Percentiles rank a stretch among this genome's conserved stretches.
phyloP scores from a whole-genome alignment of 495 filamentous ascomycete genomes.

The Neurospora tetrasperma region DNA sequence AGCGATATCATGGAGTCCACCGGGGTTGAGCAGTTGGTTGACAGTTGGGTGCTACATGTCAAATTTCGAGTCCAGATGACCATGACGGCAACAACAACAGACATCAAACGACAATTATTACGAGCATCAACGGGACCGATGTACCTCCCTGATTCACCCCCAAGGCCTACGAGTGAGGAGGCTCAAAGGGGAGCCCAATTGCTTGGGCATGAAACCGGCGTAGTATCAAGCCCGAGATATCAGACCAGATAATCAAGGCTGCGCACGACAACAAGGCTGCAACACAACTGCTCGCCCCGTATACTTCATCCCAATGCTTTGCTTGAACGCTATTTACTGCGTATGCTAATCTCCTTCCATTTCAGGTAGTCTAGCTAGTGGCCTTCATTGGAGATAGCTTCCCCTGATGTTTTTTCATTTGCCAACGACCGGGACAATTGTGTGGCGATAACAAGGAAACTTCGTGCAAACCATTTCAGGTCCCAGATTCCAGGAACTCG shows the following conservation, averaged over 20 bases:
- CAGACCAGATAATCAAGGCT: background rate
- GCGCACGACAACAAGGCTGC: background rate
- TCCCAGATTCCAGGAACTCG: background rate
- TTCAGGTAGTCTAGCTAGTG: background rate
- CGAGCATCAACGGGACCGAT: background rate
- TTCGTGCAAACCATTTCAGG: background rate
- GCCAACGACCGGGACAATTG: background rate
- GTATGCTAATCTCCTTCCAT: background rate
- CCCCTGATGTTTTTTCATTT: background rate
- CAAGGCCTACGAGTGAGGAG: background rate
- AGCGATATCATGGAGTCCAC: background rate
- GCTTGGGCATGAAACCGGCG: background rate
- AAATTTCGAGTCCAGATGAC: background rate
- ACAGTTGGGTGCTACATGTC: background rate
- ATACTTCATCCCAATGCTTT: background rate
- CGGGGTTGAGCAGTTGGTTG: background rate
- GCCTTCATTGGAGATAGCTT: background rate
- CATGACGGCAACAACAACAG: background rate
- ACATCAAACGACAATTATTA: background rate
- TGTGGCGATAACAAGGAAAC: background rate
- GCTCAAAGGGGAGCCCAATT: background rate
- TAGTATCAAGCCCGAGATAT: background rate
- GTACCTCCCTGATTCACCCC: background rate
- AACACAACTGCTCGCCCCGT: background rate
- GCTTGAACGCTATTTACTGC: background rate